Evolutionary conservation across 805 yeast species (phyloP).

Genomic region (Pichia membranifaciens): DNA sequence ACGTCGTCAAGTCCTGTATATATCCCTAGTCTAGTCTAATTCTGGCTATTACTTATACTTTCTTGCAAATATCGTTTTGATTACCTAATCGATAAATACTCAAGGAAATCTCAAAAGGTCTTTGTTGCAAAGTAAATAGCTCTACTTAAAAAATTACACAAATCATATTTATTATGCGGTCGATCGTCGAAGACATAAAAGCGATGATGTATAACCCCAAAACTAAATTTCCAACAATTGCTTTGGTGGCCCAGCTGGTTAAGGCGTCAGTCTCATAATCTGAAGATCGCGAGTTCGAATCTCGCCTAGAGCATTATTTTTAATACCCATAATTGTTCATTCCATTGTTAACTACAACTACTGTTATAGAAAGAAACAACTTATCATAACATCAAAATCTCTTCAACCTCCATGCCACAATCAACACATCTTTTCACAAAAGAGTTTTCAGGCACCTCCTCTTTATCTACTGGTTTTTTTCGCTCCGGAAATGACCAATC

Average conservation of each 20-base stretch:
- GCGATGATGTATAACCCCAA: too few relatives aligned
- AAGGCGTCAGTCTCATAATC: conserved; percentile 38
- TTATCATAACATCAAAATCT: conserved; percentile 54
- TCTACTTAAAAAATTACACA: not conserved
- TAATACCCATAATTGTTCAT: too few relatives aligned
- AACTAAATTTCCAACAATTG: conserved; percentile 8
- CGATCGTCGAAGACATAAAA: too few relatives aligned
- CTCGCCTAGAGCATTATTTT: conserved; percentile 32
- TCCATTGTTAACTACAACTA: too few relatives aligned
- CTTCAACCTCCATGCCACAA: conserved; percentile 84
- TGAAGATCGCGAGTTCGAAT: conserved; percentile 38
- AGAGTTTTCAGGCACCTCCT: conserved; percentile 22
- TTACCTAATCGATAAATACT: too few relatives aligned
- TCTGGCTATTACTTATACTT: too few relatives aligned
- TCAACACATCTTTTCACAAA: conserved; percentile 61
- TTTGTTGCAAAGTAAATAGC: not conserved
- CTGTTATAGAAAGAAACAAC: too few relatives aligned
- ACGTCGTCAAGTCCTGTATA: too few relatives aligned
- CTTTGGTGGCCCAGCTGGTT: conserved; percentile 37
- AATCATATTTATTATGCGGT: not conserved
- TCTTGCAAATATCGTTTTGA: not conserved
- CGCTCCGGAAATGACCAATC: conserved; percentile 59
- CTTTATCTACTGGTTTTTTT: conserved; percentile 18
- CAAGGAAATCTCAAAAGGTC: too few relatives aligned
- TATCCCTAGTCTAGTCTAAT: too few relatives aligned